Conservation (phyloP, 257 asterid species). For the Solanum appendiculatum region DNA sequence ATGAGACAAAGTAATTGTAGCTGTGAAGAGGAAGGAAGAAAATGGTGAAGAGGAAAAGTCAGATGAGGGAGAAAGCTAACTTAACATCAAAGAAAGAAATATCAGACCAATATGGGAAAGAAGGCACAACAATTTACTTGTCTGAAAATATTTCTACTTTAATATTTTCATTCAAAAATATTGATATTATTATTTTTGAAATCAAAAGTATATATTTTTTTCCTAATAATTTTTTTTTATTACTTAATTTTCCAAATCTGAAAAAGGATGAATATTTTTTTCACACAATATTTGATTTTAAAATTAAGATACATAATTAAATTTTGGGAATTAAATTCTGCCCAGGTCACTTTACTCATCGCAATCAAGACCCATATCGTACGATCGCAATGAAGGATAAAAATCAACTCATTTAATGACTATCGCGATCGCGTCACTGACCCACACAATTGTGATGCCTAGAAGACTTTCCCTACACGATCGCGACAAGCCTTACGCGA, state of each 20-base stretch:
- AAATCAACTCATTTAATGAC: neutral
- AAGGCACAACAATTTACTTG: neutral
- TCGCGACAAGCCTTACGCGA: neutral
- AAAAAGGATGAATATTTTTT: neutral
- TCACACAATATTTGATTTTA: neutral
- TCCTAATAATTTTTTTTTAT: too few relatives aligned
- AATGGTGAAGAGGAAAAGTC: neutral
- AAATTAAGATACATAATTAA: too few relatives aligned
- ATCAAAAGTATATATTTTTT: neutral
- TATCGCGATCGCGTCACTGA: neutral
- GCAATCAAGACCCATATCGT: neutral
- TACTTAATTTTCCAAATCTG: neutral
- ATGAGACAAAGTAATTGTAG: neutral
- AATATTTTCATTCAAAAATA: neutral
- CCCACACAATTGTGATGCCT: neutral
- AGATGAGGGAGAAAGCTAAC: neutral
- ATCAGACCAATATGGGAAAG: neutral
- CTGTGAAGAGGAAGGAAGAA: neutral
- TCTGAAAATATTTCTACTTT: neutral
- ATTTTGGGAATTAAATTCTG: too few relatives aligned
- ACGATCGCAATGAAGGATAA: neutral
- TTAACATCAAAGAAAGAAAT: neutral
- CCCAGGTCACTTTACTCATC: neutral
- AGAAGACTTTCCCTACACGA: neutral
- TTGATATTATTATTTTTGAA: neutral